phyloP scores from a whole-genome alignment of 352 stramenopile species.

The Phytopythium mirpurense region DNA sequence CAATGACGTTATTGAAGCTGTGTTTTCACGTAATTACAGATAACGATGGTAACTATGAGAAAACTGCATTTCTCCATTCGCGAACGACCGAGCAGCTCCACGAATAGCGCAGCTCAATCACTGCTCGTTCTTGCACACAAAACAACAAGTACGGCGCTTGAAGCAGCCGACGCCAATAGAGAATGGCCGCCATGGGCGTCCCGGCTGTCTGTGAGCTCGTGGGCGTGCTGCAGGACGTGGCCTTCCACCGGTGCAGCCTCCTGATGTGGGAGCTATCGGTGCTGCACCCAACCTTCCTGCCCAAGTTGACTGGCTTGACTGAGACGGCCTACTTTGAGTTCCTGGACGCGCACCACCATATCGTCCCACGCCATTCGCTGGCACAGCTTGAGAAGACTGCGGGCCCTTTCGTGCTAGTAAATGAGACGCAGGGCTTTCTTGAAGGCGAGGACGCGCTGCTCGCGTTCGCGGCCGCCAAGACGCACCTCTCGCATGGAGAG shows the following conservation, averaged over 20 bases:
- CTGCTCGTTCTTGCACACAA: no score
- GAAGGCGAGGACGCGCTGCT: slow-evolving; percentile 55
- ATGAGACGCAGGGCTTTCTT: slow-evolving; percentile 33
- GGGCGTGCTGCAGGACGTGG: slow-evolving; percentile 42
- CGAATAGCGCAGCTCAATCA: slow-evolving; percentile 1
- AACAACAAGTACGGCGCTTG: no score
- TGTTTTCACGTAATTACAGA: background rate
- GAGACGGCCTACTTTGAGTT: slow-evolving; percentile 54
- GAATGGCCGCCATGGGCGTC: no score
- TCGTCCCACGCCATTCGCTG: slow-evolving; percentile 24
- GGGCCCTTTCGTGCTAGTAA: slow-evolving; percentile 47
- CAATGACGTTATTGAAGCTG: background rate
- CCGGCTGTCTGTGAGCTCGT: slow-evolving; percentile 40
- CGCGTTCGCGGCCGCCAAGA: slow-evolving; percentile 43
- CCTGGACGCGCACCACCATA: slow-evolving; percentile 22
- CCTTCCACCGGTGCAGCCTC: slow-evolving; percentile 57
- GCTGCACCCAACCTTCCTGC: slow-evolving; percentile 42
- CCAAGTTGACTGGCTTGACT: slow-evolving; percentile 37
- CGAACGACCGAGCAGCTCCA: background rate
- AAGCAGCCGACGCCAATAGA: no score
- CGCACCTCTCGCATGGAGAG: slow-evolving; percentile 42
- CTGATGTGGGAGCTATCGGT: slow-evolving; percentile 55
- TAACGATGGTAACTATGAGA: background rate
- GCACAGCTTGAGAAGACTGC: slow-evolving; percentile 21
- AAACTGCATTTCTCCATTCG: background rate